phyloP scores from a whole-genome alignment of 805 yeast species.

The Monosporozyma aquatica region DNA sequence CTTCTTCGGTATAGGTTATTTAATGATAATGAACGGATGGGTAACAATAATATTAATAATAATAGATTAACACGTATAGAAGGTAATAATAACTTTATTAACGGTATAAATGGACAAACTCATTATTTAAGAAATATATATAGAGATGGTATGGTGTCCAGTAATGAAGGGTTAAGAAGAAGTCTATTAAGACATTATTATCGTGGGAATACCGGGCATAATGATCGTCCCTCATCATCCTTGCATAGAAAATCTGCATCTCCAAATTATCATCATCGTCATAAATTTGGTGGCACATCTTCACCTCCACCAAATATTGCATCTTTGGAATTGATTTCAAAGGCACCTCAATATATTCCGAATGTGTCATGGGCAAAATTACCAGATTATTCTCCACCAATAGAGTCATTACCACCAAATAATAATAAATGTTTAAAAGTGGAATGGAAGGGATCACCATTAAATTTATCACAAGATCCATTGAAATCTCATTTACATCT shows the following conservation, averaged over 20 bases:
- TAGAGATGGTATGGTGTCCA: not conserved
- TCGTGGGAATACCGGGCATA: not conserved
- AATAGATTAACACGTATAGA: not conserved
- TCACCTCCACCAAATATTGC: slow-evolving; percentile 29
- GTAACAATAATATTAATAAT: too few species aligned
- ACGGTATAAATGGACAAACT: not conserved
- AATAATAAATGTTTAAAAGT: slow-evolving; percentile 68
- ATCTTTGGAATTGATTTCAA: slow-evolving; percentile 22
- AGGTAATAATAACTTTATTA: not conserved
- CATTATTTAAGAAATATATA: not conserved
- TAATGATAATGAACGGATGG: too few species aligned
- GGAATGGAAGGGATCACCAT: slow-evolving; percentile 98
- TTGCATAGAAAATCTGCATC: not conserved
- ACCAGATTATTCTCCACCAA: slow-evolving; percentile 77
- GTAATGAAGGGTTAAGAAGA: not conserved
- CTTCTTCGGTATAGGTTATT: slow-evolving; percentile 11
- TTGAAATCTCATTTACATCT: slow-evolving; percentile 70
- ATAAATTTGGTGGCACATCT: slow-evolving; percentile 9
- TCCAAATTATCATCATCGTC: not conserved
- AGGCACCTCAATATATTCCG: slow-evolving; percentile 31
- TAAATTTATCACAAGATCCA: slow-evolving; percentile 80
- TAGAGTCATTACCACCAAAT: slow-evolving; percentile 49
- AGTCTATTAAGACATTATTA: not conserved
- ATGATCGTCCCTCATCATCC: too few species aligned
- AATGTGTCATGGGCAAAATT: slow-evolving; percentile 57